Evolutionary conservation across 352 stramenopile genomes (phyloP).

Genomic region (Pseudoperonospora humuli): DNA sequence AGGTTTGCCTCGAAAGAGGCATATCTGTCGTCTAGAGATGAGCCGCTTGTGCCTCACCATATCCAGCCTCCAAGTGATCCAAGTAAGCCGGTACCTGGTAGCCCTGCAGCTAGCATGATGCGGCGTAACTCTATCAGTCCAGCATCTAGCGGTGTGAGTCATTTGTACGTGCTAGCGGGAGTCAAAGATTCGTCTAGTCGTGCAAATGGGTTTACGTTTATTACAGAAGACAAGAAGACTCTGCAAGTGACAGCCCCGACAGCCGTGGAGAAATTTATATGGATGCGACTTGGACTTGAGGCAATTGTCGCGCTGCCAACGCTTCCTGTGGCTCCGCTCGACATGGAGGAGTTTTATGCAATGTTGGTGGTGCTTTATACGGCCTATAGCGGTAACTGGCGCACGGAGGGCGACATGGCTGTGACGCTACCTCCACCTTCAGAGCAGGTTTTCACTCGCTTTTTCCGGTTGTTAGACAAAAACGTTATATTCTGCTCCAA

Average conservation of each 20-base stretch:
- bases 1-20: conserved; percentile 81
- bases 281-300: conserved; percentile 79
- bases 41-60: conserved; percentile 52
- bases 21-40: conserved; percentile 69
- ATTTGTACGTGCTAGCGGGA: conserved; percentile 72
- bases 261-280: conserved; percentile 81
- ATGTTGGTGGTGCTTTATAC: conserved; percentile 86
- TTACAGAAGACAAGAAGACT: conserved; percentile 82
- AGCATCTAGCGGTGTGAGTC: conserved; percentile 44
- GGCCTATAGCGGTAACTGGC: conserved; percentile 66
- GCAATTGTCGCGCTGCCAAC: conserved; percentile 81
- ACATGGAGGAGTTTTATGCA: conserved; percentile 87
- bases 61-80: conserved; percentile 28
- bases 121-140: conserved; percentile 37
- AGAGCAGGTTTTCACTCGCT: conserved; percentile 82
- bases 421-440: conserved; percentile 79
- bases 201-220: conserved; percentile 82
- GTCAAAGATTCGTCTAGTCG: conserved; percentile 80
- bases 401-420: conserved; percentile 81
- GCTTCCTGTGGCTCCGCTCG: conserved; percentile 65
- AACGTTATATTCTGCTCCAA: conserved; percentile 86
- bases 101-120: conserved; percentile 25
- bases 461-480: conserved; percentile 80
- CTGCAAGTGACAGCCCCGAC: conserved; percentile 69
- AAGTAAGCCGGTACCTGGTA: conserved; percentile 25